A percentile compares a stretch with the other conserved stretches of the same genome.
phyloP scores from a whole-genome alignment of 2,329 filamentous ascomycete species.

The Fusarium sambucinum region DNA sequence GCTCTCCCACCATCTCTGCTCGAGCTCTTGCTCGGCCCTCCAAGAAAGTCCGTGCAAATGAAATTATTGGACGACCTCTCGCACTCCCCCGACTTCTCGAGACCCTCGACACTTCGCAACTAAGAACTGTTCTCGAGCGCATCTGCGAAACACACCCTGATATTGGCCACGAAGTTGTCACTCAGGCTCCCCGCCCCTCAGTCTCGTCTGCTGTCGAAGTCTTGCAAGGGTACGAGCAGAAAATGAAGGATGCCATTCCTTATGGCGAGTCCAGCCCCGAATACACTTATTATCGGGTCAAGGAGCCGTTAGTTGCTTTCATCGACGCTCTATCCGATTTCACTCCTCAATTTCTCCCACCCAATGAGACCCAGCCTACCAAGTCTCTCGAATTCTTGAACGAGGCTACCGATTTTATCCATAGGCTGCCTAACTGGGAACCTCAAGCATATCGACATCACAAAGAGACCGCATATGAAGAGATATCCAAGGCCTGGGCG shows the following conservation, averaged over 20 bases:
- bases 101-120: conserved; percentile 86
- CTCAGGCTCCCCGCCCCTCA: conserved; percentile 87
- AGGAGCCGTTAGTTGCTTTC: conserved; percentile 81
- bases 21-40: conserved; percentile 75
- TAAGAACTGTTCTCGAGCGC: conserved; percentile 87
- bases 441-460: conserved; percentile 88
- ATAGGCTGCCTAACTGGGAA: conserved; percentile 91
- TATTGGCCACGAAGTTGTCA: conserved; percentile 85
- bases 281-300: conserved; percentile 94
- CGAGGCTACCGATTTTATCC: conserved; percentile 88
- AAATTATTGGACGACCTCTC: conserved; percentile 71
- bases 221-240: conserved; percentile 82
- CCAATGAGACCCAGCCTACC: conserved; percentile 85
- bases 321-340: conserved; percentile 94
- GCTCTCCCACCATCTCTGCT: conserved; percentile 80
- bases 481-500: conserved; percentile 93
- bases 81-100: conserved; percentile 82
- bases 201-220: conserved; percentile 84
- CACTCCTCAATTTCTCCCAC: conserved; percentile 94
- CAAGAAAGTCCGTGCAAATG: conserved; percentile 73
- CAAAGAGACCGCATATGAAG: conserved; percentile 96
- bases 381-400: conserved; percentile 89
- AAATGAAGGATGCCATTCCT: conserved; percentile 83
- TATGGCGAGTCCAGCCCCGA: conserved; percentile 88
- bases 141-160: conserved; percentile 92